Evolutionary conservation across 2,329 filamentous ascomycete genomes (phyloP).

Genomic region (Hypoxylon sp.): DNA sequence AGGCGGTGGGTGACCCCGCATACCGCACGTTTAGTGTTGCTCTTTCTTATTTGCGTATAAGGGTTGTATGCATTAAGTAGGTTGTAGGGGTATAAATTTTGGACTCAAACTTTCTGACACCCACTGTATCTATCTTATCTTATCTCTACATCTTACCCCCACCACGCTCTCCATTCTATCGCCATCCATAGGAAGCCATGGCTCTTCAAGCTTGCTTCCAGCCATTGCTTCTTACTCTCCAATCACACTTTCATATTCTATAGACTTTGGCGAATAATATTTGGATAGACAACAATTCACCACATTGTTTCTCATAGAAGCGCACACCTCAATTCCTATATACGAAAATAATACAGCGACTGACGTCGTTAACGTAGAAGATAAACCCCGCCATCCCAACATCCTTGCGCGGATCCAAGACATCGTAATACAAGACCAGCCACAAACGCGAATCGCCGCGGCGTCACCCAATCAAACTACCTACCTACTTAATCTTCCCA

Average conservation of each 20-base stretch:
- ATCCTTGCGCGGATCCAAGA: conserved; percentile 22
- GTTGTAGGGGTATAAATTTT: too few relatives aligned
- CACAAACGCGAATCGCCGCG: neutral
- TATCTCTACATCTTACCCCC: conserved; percentile 27
- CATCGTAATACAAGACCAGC: neutral
- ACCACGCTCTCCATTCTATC: conserved; percentile 33
- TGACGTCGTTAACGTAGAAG: neutral
- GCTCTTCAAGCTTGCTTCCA: neutral
- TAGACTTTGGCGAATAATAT: conserved; percentile 7
- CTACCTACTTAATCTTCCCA: neutral
- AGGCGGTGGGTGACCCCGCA: too few relatives aligned
- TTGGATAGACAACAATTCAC: conserved; percentile 1
- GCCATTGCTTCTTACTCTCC: neutral
- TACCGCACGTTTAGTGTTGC: too few relatives aligned
- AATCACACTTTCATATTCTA: conserved; percentile 5
- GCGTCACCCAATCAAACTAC: conserved; percentile 8
- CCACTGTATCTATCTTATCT: too few relatives aligned
- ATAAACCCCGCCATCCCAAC: conserved; percentile 28
- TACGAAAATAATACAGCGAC: conserved; percentile 15
- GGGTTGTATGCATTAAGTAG: too few relatives aligned
- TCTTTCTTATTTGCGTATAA: too few relatives aligned
- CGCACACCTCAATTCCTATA: neutral
- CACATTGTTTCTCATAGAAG: neutral
- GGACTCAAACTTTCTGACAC: too few relatives aligned
- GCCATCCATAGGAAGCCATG: conserved; percentile 30